phyloP scores from a whole-genome alignment of 169 alveolate genomes.

The Cryptosporidium viatorum region DNA sequence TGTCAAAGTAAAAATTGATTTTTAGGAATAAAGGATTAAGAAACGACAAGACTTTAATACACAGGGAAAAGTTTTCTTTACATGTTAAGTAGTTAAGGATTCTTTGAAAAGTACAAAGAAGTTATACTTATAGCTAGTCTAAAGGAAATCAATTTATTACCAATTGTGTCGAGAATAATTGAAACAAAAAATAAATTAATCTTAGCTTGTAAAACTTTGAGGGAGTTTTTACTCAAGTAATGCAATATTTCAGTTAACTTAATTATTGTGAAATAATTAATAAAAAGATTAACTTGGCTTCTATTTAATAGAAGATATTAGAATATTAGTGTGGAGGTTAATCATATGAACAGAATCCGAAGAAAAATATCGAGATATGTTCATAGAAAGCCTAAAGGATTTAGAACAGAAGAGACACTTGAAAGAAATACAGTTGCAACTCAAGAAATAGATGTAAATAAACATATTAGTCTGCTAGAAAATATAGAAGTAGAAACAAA shows the following conservation, averaged over 20 bases:
- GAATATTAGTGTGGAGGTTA: background rate
- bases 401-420: constrained; percentile 41
- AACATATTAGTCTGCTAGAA: background rate
- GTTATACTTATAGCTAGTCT: background rate
- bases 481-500: constrained; percentile 5
- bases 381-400: constrained; percentile 45
- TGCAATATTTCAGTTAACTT: background rate
- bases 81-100: background rate
- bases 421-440: background rate
- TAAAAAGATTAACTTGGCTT: background rate
- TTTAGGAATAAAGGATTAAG: background rate
- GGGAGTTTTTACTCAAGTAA: background rate
- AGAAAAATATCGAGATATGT: constrained; percentile 37
- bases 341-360: constrained; percentile 61
- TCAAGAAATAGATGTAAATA: constrained; percentile 31
- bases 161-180: no score
- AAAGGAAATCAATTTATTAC: no score
- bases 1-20: background rate
- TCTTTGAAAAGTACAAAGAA: background rate
- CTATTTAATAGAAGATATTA: background rate
- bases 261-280: background rate
- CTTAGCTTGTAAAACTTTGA: background rate
- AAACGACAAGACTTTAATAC: background rate
- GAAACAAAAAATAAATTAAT: background rate
- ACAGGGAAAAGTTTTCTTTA: background rate